A percentile compares a stretch with the other conserved stretches of the same genome.
These are phyloP conservation scores for Paramecium primaurelia DNA, from an alignment of 73 alveolate species.

Conservation along the genomic window DNA sequence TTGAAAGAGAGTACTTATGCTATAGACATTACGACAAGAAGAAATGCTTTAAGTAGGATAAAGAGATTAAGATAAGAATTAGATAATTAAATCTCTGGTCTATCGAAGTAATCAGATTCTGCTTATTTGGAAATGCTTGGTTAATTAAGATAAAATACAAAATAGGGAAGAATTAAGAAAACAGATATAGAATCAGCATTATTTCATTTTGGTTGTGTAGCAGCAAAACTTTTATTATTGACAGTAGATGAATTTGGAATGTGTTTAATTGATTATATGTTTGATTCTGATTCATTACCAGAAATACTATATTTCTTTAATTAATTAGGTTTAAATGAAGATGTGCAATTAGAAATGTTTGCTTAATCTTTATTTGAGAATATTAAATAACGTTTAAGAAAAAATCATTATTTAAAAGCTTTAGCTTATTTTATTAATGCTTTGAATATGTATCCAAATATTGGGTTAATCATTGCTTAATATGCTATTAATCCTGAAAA, in stretches of 20 bases:
- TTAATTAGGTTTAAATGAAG: neutral
- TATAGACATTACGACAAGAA: neutral
- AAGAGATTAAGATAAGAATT: neutral
- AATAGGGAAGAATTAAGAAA: neutral
- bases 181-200: neutral
- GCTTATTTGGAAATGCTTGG: neutral
- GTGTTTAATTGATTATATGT: constrained; percentile 22
- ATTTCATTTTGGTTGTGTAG: neutral
- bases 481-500: neutral
- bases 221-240: neutral
- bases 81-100: neutral
- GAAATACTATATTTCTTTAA: neutral
- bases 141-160: neutral
- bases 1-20: neutral
- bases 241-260: constrained; percentile 9
- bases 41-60: neutral
- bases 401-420: constrained; percentile 32
- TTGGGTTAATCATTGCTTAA: neutral
- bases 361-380: constrained; percentile 17
- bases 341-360: neutral
- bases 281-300: constrained; percentile 16
- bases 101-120: neutral
- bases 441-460: neutral
- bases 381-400: constrained; percentile 7
- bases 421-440: neutral